These are phyloP conservation scores for Cyclospora cayetanensis DNA, from an alignment of 169 alveolate species.

Conservation along the genomic window DNA sequence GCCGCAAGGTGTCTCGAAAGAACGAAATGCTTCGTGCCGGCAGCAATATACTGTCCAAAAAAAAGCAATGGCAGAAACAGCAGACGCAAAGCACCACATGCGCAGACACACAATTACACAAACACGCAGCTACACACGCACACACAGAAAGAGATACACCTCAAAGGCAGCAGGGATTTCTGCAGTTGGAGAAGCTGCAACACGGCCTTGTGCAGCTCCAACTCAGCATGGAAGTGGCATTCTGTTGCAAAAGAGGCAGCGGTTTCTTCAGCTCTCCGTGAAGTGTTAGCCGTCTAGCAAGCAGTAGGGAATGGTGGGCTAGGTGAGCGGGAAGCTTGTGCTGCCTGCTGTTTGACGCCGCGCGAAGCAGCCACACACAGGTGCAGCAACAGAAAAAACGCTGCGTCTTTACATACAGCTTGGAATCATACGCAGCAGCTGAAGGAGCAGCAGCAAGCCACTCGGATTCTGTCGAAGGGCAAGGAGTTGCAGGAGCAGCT, in stretches of 20 bases:
- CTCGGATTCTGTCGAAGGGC: neutral
- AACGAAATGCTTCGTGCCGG: no score
- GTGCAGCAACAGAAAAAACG: neutral
- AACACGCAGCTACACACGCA: no score
- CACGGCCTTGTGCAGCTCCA: neutral
- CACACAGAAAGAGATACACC: neutral
- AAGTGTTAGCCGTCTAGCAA: neutral
- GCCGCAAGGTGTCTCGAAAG: neutral
- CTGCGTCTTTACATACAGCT: neutral
- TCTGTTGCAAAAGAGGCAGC: neutral
- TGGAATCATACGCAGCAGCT: neutral
- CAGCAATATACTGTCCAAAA: neutral
- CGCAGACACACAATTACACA: no score
- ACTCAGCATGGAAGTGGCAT: no score
- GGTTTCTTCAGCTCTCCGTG: neutral
- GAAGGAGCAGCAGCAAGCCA: neutral
- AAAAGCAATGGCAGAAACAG: neutral
- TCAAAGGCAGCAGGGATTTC: neutral
- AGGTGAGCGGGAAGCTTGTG: no score
- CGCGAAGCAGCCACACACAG: neutral
- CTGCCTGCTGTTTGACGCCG: neutral
- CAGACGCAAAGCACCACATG: neutral
- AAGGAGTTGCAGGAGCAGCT: neutral
- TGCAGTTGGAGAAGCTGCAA: neutral
- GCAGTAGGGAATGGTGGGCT: no score